Conservation (phyloP, 1,139 yeast genomes). For the Debaryomyces udenii region DNA sequence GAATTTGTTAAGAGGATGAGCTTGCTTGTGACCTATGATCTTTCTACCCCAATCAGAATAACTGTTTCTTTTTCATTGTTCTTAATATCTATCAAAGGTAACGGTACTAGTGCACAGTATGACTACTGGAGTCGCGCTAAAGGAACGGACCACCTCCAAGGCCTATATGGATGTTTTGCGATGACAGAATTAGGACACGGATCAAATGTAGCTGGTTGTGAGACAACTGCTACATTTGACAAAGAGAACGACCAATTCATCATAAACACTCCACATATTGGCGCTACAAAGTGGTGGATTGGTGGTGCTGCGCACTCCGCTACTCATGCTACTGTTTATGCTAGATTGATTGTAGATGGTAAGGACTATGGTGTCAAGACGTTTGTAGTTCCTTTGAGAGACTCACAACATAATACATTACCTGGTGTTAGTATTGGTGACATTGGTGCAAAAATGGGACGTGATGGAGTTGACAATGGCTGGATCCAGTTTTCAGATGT, state of each 20-base stretch:
- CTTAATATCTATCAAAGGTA: slow-evolving; percentile 68
- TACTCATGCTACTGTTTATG: slow-evolving; percentile 47
- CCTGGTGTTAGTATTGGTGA: slow-evolving; percentile 51
- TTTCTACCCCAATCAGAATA: slow-evolving; percentile 56
- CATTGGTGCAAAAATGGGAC: slow-evolving; percentile 54
- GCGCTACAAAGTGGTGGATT: slow-evolving; percentile 58
- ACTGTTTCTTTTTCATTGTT: slow-evolving; percentile 74
- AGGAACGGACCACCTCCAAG: slow-evolving; percentile 40
- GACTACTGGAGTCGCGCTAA: slow-evolving; percentile 44
- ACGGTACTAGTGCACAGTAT: slow-evolving; percentile 58
- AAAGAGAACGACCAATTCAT: slow-evolving; percentile 43
- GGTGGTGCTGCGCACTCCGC: slow-evolving; percentile 58
- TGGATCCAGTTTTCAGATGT: slow-evolving; percentile 53
- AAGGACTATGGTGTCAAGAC: slow-evolving; percentile 53
- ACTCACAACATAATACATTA: slow-evolving; percentile 44
- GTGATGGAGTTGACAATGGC: slow-evolving; percentile 54
- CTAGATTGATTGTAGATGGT: slow-evolving; percentile 46
- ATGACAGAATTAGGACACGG: slow-evolving; percentile 57
- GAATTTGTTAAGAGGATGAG: slow-evolving; percentile 42
- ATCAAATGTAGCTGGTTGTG: slow-evolving; percentile 49
- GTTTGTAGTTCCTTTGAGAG: slow-evolving; percentile 52
- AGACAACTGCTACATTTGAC: slow-evolving; percentile 51
- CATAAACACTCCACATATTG: slow-evolving; percentile 51
- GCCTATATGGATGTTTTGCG: slow-evolving; percentile 50
- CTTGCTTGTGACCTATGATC: slow-evolving; percentile 63